Evolutionary conservation across 192 early-diverging fungal genomes (phyloP).

Genomic region (Coemansia sp.): DNA sequence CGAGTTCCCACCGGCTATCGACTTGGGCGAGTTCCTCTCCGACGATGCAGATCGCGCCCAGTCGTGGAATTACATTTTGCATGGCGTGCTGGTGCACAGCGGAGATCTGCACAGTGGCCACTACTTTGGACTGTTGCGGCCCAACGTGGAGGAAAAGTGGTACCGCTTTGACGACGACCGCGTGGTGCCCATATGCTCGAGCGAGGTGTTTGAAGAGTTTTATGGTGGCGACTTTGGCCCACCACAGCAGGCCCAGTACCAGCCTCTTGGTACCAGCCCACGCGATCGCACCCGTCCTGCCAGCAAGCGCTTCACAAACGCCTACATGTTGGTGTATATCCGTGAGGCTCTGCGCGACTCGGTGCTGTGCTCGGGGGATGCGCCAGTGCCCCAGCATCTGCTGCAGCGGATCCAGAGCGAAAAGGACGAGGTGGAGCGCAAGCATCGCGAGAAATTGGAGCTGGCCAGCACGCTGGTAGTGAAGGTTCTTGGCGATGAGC

Average conservation of each 20-base stretch:
- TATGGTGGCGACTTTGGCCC: slow-evolving; percentile 76
- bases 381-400: slow-evolving; percentile 84
- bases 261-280: slow-evolving; percentile 43
- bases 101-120: slow-evolving; percentile 92
- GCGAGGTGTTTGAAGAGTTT: slow-evolving; percentile 92
- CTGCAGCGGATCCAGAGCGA: slow-evolving; percentile 65
- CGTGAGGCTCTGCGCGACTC: slow-evolving; percentile 70
- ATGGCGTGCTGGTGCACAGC: slow-evolving; percentile 96
- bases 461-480: slow-evolving; percentile 49
- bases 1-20: slow-evolving; percentile 87
- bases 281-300: slow-evolving; percentile 12
- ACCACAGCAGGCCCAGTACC: slow-evolving; percentile 9
- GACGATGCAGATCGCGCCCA: slow-evolving; percentile 61
- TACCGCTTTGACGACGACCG: slow-evolving; percentile 95
- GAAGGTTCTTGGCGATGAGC: slow-evolving; percentile 65
- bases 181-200: slow-evolving; percentile 72
- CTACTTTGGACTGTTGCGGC: slow-evolving; percentile 88
- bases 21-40: slow-evolving; percentile 79
- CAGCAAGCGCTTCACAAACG: slow-evolving; percentile 88
- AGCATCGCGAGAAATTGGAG: slow-evolving; percentile 68
- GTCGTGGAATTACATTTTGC: slow-evolving; percentile 77
- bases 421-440: slow-evolving; percentile 56
- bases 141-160: slow-evolving; percentile 78
- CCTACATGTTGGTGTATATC: slow-evolving; percentile 99
- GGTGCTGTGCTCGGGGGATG: slow-evolving; percentile 64